Base-by-base conservation (phyloP, 179 eudicot genomes). In the Kewa caespitosa region DNA sequence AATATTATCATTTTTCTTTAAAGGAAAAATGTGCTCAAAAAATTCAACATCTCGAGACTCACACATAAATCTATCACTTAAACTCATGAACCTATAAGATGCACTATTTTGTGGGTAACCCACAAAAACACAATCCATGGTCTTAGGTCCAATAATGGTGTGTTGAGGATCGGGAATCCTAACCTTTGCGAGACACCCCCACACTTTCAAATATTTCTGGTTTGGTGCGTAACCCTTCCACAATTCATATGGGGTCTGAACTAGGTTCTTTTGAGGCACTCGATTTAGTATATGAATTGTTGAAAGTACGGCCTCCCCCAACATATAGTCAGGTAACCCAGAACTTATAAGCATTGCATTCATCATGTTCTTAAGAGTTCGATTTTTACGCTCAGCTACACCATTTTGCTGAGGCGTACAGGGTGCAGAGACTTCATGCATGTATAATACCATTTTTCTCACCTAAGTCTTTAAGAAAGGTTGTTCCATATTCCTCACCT, bases 171-270 rank as follows among this genome's bases (percentile, higher is more conserved):
- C 6, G 5, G 38, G 27, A 10, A 31, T 8, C 15, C 39, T 22
- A 3, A 63, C 38, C 28, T 32, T 57, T n/a, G 32, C 28, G 5
- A 57, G 27, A 57, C 62, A 57, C 18, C 62, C 62, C 62, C 31
- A 57, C 31, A 57, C 28, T 9, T 28, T 57, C 31, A 57, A 57
- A 57, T 57, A 23, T 18, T 2, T 25, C 31, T 23, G 62, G 28
- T 57, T 52, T 57, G 62, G 62, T 57, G 31, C 62, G 27, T 57
- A 57, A 20, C 62, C 62, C 8, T 57, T 57, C 28, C 62, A 57
- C 4, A 57, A 20, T 13, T 57, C 31, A 57, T 57, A 57, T 9
- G 62, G 62, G 28, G 60, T 54, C 23, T 54, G 9, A 54, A 8
- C 60, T 20, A 14, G 20, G 6, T 54, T 54, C 20, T 54, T 54